phyloP scores from a whole-genome alignment of 352 stramenopile genomes.

The Phytophthora foliorum region DNA sequence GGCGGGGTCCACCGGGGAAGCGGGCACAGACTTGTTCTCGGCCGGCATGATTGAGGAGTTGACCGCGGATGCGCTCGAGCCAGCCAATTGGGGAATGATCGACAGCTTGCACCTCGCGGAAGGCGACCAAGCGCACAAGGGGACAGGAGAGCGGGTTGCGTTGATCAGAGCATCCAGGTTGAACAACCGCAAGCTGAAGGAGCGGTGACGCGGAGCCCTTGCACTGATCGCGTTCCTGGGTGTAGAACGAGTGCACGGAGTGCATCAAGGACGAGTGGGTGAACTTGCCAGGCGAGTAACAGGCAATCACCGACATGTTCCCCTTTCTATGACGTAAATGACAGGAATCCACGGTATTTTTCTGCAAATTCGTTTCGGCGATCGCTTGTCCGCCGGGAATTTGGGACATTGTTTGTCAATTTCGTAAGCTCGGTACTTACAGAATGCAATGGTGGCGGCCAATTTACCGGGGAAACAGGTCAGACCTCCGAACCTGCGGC shows the following conservation, averaged over 20 bases:
- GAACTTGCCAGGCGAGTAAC: constrained; percentile 11
- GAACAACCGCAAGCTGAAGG: constrained; percentile 31
- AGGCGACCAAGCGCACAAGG: constrained; percentile 2
- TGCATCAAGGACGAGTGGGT: constrained; percentile 32
- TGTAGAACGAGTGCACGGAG: constrained; percentile 26
- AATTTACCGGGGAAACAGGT: neutral
- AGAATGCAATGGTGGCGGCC: neutral
- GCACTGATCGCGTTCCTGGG: constrained; percentile 26
- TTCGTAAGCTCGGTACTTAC: constrained; percentile 2
- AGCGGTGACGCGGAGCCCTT: constrained; percentile 6
- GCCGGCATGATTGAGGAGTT: constrained; percentile 19
- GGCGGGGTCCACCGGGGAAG: constrained; percentile 24
- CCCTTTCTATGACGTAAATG: constrained; percentile 20
- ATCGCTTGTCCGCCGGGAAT: constrained; percentile 18
- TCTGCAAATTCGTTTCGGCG: constrained; percentile 24
- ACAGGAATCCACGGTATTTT: constrained; percentile 3
- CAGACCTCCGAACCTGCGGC: constrained; percentile 6
- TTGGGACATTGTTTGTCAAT: neutral
- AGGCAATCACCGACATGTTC: constrained; percentile 6
- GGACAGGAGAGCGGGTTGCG: constrained; percentile 19
- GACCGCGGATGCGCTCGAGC: constrained; percentile 10
- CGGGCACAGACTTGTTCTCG: constrained; percentile 30
- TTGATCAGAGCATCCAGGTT: constrained; percentile 32
- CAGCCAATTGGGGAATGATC: constrained; percentile 33
- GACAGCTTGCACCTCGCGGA: constrained; percentile 9